Conservation (phyloP, 352 stramenopile species). For the Phytophthora nicotianae region DNA sequence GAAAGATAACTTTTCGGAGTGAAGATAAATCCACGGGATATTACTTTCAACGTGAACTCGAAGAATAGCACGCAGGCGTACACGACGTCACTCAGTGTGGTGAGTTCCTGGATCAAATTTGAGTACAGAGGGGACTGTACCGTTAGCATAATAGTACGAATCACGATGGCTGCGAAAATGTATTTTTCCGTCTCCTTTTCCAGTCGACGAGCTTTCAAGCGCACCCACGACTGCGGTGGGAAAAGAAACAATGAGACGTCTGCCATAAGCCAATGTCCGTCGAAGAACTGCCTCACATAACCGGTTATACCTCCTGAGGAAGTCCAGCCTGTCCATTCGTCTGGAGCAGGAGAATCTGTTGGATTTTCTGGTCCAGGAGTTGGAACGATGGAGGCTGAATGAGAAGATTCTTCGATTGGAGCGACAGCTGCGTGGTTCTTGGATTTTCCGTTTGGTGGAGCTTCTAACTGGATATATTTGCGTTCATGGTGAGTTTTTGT, state of each 20-base stretch:
- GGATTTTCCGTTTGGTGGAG: slow-evolving; percentile 10
- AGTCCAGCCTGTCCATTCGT: slow-evolving; percentile 32
- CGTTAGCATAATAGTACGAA: slow-evolving; percentile 74
- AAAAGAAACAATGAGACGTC: slow-evolving; percentile 85
- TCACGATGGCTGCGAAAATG: slow-evolving; percentile 81
- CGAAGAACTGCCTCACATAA: slow-evolving; percentile 61
- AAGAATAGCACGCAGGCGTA: slow-evolving; percentile 80
- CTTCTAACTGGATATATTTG: slow-evolving; percentile 31
- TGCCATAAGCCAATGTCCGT: slow-evolving; percentile 73
- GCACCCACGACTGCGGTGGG: slow-evolving; percentile 68
- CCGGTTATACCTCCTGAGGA: slow-evolving; percentile 18
- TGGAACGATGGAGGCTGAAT: not conserved
- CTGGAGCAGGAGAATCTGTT: slow-evolving; percentile 17
- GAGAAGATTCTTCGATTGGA: slow-evolving; percentile 23
- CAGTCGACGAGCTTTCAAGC: slow-evolving; percentile 66
- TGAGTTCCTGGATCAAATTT: slow-evolving; percentile 82
- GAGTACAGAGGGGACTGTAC: slow-evolving; percentile 83
- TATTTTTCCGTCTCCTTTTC: slow-evolving; percentile 88
- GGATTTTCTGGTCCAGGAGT: slow-evolving; percentile 10
- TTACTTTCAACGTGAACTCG: slow-evolving; percentile 86
- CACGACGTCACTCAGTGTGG: slow-evolving; percentile 67
- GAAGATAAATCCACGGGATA: slow-evolving; percentile 79
- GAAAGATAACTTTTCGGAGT: slow-evolving; percentile 84
- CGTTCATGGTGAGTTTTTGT: slow-evolving; percentile 24
- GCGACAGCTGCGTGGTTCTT: slow-evolving; percentile 30